These are phyloP conservation scores for Haematococcus lacustris DNA, from an alignment of 139 green algal species.

Conservation along the genomic window DNA sequence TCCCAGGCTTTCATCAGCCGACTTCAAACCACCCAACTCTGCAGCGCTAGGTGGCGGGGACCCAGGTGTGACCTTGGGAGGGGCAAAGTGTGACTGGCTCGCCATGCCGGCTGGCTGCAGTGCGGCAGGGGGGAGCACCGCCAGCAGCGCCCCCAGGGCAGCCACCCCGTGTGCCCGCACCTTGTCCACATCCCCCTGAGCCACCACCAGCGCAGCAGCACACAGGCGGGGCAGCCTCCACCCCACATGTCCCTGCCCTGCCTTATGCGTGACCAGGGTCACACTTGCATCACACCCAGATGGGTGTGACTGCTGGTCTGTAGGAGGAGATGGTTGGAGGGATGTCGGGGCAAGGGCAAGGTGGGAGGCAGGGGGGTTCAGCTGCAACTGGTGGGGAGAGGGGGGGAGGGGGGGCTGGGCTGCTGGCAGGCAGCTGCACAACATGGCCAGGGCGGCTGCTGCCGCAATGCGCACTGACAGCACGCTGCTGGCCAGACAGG, in stretches of 20 bases:
- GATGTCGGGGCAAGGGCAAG: too few relatives aligned
- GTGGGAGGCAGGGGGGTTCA: too few relatives aligned
- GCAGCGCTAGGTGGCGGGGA: not conserved
- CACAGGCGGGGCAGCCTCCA: conserved; percentile 24
- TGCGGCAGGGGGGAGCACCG: conserved; percentile 12
- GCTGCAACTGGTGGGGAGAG: too few relatives aligned
- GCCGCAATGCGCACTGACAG: conserved; percentile 43
- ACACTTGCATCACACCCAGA: too few relatives aligned
- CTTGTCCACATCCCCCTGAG: conserved; percentile 51
- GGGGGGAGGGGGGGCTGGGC: too few relatives aligned
- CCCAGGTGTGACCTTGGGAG: not conserved
- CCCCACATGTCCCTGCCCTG: not conserved
- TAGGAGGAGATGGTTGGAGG: too few relatives aligned
- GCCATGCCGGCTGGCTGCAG: not conserved
- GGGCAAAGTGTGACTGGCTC: not conserved
- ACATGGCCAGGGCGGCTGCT: conserved; percentile 43
- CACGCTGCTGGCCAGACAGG: conserved; percentile 10
- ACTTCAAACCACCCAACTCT: not conserved
- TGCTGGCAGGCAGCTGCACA: not conserved
- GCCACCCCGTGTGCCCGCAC: conserved; percentile 47
- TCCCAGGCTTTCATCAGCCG: too few relatives aligned
- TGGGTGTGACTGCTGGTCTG: not conserved
- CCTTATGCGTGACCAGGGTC: not conserved
- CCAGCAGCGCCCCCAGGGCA: conserved; percentile 45
- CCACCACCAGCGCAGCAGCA: conserved; percentile 21